phyloP scores from a whole-genome alignment of 2,329 filamentous ascomycete genomes.

The Alternaria consortialis region DNA sequence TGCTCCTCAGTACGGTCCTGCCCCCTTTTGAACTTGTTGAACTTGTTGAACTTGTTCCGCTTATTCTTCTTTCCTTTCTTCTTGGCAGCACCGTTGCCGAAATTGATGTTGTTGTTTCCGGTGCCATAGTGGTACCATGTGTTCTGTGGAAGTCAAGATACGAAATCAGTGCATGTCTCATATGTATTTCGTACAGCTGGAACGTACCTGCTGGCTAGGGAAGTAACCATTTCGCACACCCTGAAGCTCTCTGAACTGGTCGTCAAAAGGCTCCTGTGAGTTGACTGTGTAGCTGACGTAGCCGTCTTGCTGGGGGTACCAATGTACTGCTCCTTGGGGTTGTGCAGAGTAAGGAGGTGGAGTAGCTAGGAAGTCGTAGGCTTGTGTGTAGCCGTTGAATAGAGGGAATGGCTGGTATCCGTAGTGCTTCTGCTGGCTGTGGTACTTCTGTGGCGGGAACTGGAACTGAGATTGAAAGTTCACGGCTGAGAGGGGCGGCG shows the following conservation, averaged over 20 bases:
- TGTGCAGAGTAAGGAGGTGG: not conserved
- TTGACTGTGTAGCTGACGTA: not conserved
- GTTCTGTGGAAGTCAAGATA: not conserved
- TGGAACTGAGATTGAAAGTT: not conserved
- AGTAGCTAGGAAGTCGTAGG: not conserved
- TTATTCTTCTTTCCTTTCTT: not conserved
- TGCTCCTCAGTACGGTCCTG: not conserved
- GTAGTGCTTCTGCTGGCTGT: not conserved
- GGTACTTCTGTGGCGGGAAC: not conserved
- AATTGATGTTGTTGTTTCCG: not conserved
- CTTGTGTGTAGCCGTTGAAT: not conserved
- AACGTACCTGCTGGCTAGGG: not conserved
- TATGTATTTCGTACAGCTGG: not conserved
- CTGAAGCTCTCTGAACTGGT: not conserved
- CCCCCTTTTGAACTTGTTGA: not conserved
- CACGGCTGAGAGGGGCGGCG: not conserved
- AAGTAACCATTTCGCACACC: not conserved
- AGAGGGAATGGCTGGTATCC: not conserved
- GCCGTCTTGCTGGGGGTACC: not conserved
- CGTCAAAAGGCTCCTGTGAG: not conserved
- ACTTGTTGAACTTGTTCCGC: not conserved
- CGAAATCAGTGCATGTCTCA: not conserved
- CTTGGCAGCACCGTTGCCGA: not conserved
- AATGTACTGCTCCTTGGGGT: not conserved
- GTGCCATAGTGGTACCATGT: not conserved